Percentiles rank a stretch among this genome's conserved stretches.
phyloP scores from a whole-genome alignment of 2,329 filamentous ascomycete species.

The Trichoderma cornu-damae region DNA sequence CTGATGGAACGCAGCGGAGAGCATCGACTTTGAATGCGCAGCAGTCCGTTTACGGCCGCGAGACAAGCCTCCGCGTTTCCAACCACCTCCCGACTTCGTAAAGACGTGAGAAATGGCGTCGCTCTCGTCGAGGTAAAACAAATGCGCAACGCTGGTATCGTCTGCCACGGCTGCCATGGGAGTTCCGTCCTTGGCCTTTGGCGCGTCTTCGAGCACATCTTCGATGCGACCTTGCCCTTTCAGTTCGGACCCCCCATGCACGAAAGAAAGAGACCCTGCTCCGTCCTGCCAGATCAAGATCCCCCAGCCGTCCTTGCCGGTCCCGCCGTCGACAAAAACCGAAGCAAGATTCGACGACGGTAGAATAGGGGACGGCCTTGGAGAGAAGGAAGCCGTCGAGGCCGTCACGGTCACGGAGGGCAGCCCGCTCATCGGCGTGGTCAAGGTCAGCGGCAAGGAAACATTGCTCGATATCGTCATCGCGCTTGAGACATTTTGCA shows the following conservation, averaged over 20 bases:
- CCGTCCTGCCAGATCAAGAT: conserved; percentile 25
- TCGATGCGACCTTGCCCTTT: neutral
- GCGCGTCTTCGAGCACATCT: conserved; percentile 4
- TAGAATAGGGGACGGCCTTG: neutral
- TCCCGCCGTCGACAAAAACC: conserved; percentile 6
- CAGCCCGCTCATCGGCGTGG: neutral
- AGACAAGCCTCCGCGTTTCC: conserved; percentile 19
- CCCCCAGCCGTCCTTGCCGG: conserved; percentile 9
- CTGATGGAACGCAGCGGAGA: conserved; percentile 24
- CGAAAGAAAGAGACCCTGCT: conserved; percentile 21
- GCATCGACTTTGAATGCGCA: conserved; percentile 16
- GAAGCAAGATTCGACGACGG: conserved; percentile 20
- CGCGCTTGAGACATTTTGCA: neutral
- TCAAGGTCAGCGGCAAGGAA: neutral
- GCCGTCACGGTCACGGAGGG: neutral
- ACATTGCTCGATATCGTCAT: neutral
- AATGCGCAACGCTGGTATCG: conserved; percentile 20
- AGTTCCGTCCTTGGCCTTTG: conserved; percentile 21
- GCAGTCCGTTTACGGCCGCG: conserved; percentile 1
- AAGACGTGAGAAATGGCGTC: conserved; percentile 20
- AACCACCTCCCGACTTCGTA: conserved; percentile 17
- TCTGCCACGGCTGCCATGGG: conserved; percentile 22
- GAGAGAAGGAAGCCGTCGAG: neutral
- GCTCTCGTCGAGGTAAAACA: conserved; percentile 24
- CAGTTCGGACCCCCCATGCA: conserved; percentile 13